phyloP scores from a whole-genome alignment of 2,329 filamentous ascomycete genomes.

The Pseudocercospora eumusae region DNA sequence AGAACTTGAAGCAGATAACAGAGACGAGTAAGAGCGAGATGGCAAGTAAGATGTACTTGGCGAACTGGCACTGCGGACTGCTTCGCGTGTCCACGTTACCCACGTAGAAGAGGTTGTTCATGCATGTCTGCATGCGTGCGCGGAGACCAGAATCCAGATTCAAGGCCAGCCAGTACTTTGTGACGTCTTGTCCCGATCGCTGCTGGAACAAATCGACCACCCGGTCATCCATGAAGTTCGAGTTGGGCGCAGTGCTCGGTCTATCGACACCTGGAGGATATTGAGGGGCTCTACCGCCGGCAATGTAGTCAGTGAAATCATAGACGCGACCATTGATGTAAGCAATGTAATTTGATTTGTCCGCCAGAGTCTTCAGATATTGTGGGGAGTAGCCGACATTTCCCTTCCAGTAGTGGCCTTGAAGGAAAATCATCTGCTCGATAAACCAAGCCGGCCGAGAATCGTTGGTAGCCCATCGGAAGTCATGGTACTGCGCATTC shows the following conservation, averaged over 20 bases:
- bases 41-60: conserved; percentile 83
- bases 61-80: conserved; percentile 80
- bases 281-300: conserved; percentile 68
- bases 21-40: conserved; percentile 77
- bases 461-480: conserved; percentile 80
- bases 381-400: conserved; percentile 78
- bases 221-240: conserved; percentile 76
- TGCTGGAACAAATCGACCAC: conserved; percentile 77
- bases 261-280: conserved; percentile 58
- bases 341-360: conserved; percentile 61
- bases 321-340: conserved; percentile 81
- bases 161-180: conserved; percentile 77
- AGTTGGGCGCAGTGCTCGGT: conserved; percentile 51
- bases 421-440: conserved; percentile 80
- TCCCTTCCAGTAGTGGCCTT: conserved; percentile 79
- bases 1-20: conserved; percentile 93
- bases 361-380: conserved; percentile 69
- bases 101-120: conserved; percentile 94
- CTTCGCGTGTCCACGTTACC: conserved; percentile 89
- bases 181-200: conserved; percentile 75
- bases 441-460: conserved; percentile 87
- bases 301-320: conserved; percentile 81
- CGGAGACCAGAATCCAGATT: conserved; percentile 59
- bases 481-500: conserved; percentile 87
- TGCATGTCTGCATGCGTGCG: conserved; percentile 72